A percentile compares a stretch with the other conserved stretches of the same genome.
phyloP scores from a whole-genome alignment of 345 rosid species.

The Balakata baccata region DNA sequence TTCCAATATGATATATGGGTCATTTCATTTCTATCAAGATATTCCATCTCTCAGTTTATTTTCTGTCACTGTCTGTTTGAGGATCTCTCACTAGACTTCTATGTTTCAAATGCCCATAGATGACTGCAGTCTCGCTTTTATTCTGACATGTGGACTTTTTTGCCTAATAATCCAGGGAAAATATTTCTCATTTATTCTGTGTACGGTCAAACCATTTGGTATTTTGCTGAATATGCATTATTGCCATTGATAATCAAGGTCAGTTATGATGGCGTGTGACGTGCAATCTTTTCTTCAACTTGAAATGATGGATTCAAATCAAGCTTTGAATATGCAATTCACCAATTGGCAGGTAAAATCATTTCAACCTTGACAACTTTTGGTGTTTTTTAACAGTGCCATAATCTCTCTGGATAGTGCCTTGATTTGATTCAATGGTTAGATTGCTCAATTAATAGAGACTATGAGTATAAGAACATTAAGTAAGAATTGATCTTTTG shows the following conservation, averaged over 20 bases:
- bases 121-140: not conserved
- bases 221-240: not conserved
- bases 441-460: too few species aligned
- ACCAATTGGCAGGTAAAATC: not conserved
- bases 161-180: not conserved
- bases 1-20: not conserved
- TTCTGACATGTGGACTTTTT: not conserved
- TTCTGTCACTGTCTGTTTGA: not conserved
- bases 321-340: not conserved
- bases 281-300: not conserved
- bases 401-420: not conserved
- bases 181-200: not conserved
- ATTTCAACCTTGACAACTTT: not conserved
- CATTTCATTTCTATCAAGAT: not conserved
- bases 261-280: not conserved
- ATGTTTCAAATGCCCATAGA: not conserved
- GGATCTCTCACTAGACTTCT: not conserved
- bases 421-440: not conserved
- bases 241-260: slow-evolving; percentile 8
- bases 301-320: not conserved
- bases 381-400: not conserved
- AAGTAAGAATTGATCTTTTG: too few species aligned
- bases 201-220: not conserved
- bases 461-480: too few species aligned
- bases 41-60: not conserved